Evolutionary conservation across 805 yeast genomes (phyloP).

Genomic region (Ogataea methanolica): DNA sequence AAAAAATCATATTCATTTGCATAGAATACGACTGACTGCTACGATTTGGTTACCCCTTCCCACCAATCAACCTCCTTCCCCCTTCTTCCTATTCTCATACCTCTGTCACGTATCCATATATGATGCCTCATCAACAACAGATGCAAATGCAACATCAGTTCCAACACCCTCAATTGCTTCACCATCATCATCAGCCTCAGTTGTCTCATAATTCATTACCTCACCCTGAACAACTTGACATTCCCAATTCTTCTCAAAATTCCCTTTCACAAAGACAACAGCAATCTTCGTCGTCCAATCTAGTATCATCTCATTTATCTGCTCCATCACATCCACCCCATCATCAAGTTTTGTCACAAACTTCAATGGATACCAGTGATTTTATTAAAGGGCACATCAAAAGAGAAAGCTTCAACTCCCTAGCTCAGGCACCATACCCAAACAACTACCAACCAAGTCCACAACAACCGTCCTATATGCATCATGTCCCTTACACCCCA

Average conservation of each 20-base stretch:
- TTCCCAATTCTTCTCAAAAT: not conserved
- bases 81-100: not conserved
- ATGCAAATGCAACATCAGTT: conserved; percentile 5
- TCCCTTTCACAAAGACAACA: not conserved
- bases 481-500: conserved; percentile 3
- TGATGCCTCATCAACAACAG: not conserved
- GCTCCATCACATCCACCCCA: not conserved
- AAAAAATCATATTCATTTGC: no score
- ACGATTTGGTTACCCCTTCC: not conserved
- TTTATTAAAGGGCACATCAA: conserved; percentile 7
- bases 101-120: not conserved
- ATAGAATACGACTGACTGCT: not conserved
- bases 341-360: conserved; percentile 2
- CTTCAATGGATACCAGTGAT: conserved; percentile 4
- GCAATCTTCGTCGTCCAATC: not conserved
- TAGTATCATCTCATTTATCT: not conserved
- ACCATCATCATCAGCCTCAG: not conserved
- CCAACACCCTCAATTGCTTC: not conserved
- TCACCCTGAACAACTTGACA: no score
- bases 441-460: conserved; percentile 4
- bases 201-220: not conserved
- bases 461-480: conserved; percentile 1
- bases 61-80: not conserved
- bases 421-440: conserved; percentile 4
- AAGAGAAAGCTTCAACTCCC: conserved; percentile 7